phyloP scores from a whole-genome alignment of 2,329 filamentous ascomycete genomes.

The Diaporthe capsici region DNA sequence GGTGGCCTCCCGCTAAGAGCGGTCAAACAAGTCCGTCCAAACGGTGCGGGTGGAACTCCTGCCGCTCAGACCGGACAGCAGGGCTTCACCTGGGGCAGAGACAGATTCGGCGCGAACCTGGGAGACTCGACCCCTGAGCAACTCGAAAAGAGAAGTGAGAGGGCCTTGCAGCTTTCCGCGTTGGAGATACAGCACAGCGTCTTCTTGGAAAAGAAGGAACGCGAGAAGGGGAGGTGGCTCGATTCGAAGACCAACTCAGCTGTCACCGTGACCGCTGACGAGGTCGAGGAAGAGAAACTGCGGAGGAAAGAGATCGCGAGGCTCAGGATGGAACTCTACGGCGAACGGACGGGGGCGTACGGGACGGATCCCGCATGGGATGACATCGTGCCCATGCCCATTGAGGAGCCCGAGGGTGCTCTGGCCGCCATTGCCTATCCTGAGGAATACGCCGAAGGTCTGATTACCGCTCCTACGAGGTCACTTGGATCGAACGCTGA shows the following conservation, averaged over 20 bases:
- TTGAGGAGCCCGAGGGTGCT: constrained; percentile 86
- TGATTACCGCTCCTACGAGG: neutral
- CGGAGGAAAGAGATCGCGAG: constrained; percentile 66
- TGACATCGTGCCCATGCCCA: constrained; percentile 85
- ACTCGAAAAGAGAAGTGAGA: constrained; percentile 58
- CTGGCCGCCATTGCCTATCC: constrained; percentile 95
- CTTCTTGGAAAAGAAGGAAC: constrained; percentile 58
- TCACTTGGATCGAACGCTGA: constrained; percentile 41
- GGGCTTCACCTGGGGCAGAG: constrained; percentile 61
- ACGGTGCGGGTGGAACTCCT: constrained; percentile 41
- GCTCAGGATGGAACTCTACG: constrained; percentile 67
- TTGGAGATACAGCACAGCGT: constrained; percentile 60
- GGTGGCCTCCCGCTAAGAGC: constrained; percentile 62
- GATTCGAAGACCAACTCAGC: constrained; percentile 44
- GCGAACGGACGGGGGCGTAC: constrained; percentile 66
- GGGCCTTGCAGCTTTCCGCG: constrained; percentile 58
- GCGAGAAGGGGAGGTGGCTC: constrained; percentile 42
- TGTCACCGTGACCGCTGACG: constrained; percentile 52
- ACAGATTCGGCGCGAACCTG: constrained; percentile 64
- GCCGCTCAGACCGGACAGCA: neutral
- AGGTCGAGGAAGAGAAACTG: constrained; percentile 61
- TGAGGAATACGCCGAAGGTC: constrained; percentile 87
- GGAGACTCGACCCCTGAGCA: constrained; percentile 63
- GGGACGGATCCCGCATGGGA: constrained; percentile 83
- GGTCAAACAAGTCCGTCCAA: constrained; percentile 44